Base-by-base conservation (phyloP, 2,329 filamentous ascomycete genomes). In the Diaporthe eres region DNA sequence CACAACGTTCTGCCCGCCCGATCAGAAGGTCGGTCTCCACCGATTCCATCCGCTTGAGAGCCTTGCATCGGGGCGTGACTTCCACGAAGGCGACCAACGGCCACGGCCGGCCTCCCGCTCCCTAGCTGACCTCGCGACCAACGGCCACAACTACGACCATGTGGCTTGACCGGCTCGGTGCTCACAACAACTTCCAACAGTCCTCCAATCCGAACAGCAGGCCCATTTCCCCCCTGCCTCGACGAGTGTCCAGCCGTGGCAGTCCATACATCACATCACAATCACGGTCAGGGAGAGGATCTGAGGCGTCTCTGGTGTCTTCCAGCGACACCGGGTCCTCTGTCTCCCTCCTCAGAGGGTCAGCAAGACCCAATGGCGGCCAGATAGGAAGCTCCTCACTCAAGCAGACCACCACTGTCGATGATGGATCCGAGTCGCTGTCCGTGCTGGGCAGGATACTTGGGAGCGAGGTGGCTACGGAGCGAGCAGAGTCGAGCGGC, bases 301-400 rank as follows among this genome's bases (percentile, higher is more conserved):
- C 93, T 2, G 94, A 92, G 1, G 85, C 93, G 17, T 93, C 92
- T 13, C 85, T 92, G 22, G 76, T 74, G 42, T 84, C 88, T 44
- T 85, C 90, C 12, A 90, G 88, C 81, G 89, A 90, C 51, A 71
- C 22, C 49, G 74, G 55, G 28, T 94, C 93, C 5, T 90, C 87
- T 6, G 86, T 89, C 0, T 94, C 91, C 63, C 86, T 94, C 37
- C 86, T 90, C 28, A 44, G 76, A 37, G 71, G 71, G 47, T 65
- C 71, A n/a, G 71, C 71, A 47, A 39, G 74, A 15, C 83, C 86
- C 25, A 86, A 87, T 17, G 85, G 87, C 47, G 87, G 88, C 75
- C 82, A 86, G 57, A 83, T 87, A 51, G 91, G 91, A 86, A 90
- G 89, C 51, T 88, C 88, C 8, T 85, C 85, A 19, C 84, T 91